phyloP scores from a whole-genome alignment of 1,284 basidiomycete species.

The Tremellales sp. region DNA sequence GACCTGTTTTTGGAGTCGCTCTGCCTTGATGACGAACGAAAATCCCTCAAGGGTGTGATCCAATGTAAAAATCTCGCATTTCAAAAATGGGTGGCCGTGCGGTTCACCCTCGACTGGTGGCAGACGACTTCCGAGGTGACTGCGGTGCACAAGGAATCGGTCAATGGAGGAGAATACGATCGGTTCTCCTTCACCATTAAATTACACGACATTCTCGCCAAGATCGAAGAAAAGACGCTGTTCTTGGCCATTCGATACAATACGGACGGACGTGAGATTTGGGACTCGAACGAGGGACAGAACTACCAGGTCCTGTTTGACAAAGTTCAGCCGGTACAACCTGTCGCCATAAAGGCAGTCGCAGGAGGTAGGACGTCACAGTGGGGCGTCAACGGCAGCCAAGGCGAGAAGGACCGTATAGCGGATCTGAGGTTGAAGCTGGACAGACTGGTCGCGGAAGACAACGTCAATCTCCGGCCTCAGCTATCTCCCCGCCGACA shows the following conservation, averaged over 20 bases:
- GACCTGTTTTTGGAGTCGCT: constrained; percentile 56
- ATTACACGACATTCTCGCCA: constrained; percentile 52
- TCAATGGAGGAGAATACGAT: constrained; percentile 61
- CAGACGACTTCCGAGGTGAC: constrained; percentile 92
- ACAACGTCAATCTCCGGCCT: constrained; percentile 15
- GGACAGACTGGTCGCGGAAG: constrained; percentile 49
- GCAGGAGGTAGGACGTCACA: constrained; percentile 33
- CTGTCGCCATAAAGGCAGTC: constrained; percentile 39
- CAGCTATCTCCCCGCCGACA: constrained; percentile 3
- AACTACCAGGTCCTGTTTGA: constrained; percentile 67
- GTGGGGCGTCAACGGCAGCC: constrained; percentile 48
- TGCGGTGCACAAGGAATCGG: constrained; percentile 67
- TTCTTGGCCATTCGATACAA: constrained; percentile 76
- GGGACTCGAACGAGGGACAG: constrained; percentile 83
- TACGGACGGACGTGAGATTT: constrained; percentile 65
- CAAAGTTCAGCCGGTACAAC: constrained; percentile 28
- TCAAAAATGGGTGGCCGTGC: constrained; percentile 79
- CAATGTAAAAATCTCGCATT: constrained; percentile 81
- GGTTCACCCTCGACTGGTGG: constrained; percentile 93
- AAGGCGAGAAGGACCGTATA: constrained; percentile 43
- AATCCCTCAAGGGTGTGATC: constrained; percentile 64
- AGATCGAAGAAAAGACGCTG: constrained; percentile 82
- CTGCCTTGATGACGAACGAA: constrained; percentile 59
- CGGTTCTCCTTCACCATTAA: constrained; percentile 55
- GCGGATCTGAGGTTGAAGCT: constrained; percentile 52